Conservation (phyloP, 352 stramenopile genomes). For the Pilasporangium apinafurcum region DNA sequence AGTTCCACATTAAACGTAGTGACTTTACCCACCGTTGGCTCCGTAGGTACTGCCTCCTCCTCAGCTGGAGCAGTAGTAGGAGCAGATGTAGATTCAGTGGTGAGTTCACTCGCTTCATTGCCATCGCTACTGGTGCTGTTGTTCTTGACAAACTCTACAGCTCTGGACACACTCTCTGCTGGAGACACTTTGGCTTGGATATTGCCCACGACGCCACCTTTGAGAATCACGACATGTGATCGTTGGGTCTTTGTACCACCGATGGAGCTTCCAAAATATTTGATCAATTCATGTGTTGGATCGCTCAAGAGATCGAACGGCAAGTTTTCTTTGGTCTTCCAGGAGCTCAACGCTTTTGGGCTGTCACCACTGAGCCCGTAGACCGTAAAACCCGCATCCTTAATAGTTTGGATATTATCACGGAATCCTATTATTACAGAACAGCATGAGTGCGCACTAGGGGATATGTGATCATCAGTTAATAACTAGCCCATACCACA, state of each 20-base stretch:
- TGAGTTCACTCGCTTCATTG: too few relatives aligned
- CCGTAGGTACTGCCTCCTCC: slow-evolving; percentile 6
- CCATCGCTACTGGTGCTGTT: slow-evolving; percentile 16
- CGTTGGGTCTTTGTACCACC: slow-evolving; percentile 73
- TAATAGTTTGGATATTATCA: slow-evolving; percentile 78
- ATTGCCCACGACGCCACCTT: slow-evolving; percentile 73
- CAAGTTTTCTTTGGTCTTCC: slow-evolving; percentile 75
- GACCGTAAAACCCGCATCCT: slow-evolving; percentile 69
- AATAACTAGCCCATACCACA: slow-evolving; percentile 36
- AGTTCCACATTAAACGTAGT: slow-evolving; percentile 61
- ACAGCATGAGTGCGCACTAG: slow-evolving; percentile 1
- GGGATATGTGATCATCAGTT: too few relatives aligned
- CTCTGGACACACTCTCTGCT: slow-evolving; percentile 62
- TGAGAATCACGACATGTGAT: slow-evolving; percentile 79
- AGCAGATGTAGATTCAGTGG: neutral
- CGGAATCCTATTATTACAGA: slow-evolving; percentile 54
- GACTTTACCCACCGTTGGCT: slow-evolving; percentile 36
- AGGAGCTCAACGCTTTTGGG: slow-evolving; percentile 64
- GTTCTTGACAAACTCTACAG: slow-evolving; percentile 65
- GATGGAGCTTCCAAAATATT: slow-evolving; percentile 83
- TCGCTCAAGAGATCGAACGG: slow-evolving; percentile 81
- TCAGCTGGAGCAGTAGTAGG: neutral
- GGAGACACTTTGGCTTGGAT: slow-evolving; percentile 76
- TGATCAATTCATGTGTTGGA: slow-evolving; percentile 74
- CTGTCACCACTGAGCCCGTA: slow-evolving; percentile 77